These are phyloP conservation scores for Marasmius sp. DNA, from an alignment of 1,284 basidiomycete genomes.

Conservation along the genomic window DNA sequence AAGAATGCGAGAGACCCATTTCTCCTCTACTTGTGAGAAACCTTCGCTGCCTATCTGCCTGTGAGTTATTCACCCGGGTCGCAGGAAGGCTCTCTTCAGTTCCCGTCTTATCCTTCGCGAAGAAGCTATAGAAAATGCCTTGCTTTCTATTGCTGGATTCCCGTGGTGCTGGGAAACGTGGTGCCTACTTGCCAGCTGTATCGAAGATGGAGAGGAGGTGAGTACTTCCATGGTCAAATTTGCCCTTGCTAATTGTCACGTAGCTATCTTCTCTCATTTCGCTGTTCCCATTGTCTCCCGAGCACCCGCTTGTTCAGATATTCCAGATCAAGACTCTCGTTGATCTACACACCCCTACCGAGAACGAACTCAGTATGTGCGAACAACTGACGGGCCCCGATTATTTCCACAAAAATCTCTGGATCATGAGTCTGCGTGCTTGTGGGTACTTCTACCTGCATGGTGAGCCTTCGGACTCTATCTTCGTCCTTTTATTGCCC, in stretches of 20 bases:
- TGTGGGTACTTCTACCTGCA: constrained; percentile 89
- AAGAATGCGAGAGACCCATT: constrained; percentile 66
- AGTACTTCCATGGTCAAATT: constrained; percentile 18
- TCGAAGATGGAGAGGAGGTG: constrained; percentile 91
- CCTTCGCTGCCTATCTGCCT: constrained; percentile 8
- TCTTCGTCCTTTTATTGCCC: constrained; percentile 9
- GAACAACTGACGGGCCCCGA: constrained; percentile 70
- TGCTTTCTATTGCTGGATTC: constrained; percentile 78
- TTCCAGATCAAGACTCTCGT: constrained; percentile 91
- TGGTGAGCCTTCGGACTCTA: constrained; percentile 44
- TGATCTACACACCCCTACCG: constrained; percentile 85
- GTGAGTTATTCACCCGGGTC: constrained; percentile 3
- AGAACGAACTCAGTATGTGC: constrained; percentile 78
- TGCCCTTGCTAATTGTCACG: constrained; percentile 16
- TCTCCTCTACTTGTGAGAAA: constrained; percentile 77
- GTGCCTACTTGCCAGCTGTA: constrained; percentile 77
- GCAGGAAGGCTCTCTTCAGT: constrained; percentile 79
- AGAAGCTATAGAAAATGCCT: constrained; percentile 82
- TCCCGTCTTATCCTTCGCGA: constrained; percentile 76
- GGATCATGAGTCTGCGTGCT: constrained; percentile 85
- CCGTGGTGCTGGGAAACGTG: constrained; percentile 98
- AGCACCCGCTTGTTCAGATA: constrained; percentile 78
- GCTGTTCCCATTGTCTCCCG: constrained; percentile 61
- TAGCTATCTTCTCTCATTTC: constrained; percentile 67
- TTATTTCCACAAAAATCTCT: constrained; percentile 82